Evolutionary conservation across 1,284 basidiomycete genomes (phyloP), one percentile per base, ranked within the genome.

Genomic region (Tylopilus sp.): DNA sequence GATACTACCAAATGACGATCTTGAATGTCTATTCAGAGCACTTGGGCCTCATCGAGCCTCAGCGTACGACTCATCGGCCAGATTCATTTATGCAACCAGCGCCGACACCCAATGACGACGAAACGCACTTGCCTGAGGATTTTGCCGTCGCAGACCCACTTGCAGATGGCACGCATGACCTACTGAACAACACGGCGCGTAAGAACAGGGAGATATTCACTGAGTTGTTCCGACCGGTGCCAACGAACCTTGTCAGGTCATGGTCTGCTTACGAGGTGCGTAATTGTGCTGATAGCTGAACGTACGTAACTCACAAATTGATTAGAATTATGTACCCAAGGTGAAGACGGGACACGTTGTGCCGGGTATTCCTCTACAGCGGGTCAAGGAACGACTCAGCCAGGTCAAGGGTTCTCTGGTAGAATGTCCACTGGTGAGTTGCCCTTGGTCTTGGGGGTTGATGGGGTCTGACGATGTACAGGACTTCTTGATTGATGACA

Each of bases 401-500:
- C 83, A 89, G 70, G 89, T 98, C 63, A 85, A 81, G 71, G 93
- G 92, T 44, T 83, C 90, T 15, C 74, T 95, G n/a, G 92, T 95
- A 4, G 93, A 94, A 72, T 88, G 86, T 72, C 92, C 93, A 53
- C 75, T 95, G 73, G 92, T 93, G 69, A 64, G 76, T 44, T 47
- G 4, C n/a, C n/a, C 51, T 53, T 56, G 55, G 51, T 53, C 58
- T 47, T 22, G n/a, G 66, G 36, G 52, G 47, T n/a, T 53, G 65
- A 53, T 56, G 24, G 26, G 57, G 6, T 44, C 65, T 78, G 56
- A 77, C 56, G 24, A 38, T 52, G 22, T 58, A 12, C 64, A 93
- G 91, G 91, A 95, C 77, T 95, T 95, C 85, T 81, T 95, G 67
- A 92, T 92, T 62, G 92, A 95, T 65, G 87, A 95, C 68, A 88